Percentiles rank a stretch among this genome's conserved stretches.
These are phyloP conservation scores for Paramyrothecium roridum DNA, from an alignment of 2,329 filamentous ascomycete genomes.

Conservation along the genomic window DNA sequence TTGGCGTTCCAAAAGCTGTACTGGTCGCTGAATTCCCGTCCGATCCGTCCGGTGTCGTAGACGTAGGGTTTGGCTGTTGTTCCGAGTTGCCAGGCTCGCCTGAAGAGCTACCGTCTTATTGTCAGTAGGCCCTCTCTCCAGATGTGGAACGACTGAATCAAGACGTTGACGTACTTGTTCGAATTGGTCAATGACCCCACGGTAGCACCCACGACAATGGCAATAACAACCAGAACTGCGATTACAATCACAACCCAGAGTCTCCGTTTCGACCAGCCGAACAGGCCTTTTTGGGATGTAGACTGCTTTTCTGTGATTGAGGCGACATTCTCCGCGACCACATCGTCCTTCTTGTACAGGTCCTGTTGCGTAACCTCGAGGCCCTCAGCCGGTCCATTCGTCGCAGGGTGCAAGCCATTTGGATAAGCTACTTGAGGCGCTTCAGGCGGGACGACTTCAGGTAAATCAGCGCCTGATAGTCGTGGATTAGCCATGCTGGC, in stretches of 20 bases:
- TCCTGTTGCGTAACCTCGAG: background rate
- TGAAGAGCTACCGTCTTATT: background rate
- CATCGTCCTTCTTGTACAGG: background rate
- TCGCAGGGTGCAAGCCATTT: background rate
- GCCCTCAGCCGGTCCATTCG: background rate
- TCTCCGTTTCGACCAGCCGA: constrained; percentile 1
- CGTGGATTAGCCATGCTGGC: background rate
- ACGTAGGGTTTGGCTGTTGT: background rate
- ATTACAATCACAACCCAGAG: background rate
- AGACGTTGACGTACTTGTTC: background rate
- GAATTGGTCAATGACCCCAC: background rate
- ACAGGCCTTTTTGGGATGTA: background rate
- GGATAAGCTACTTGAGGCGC: background rate
- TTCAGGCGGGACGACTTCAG: background rate
- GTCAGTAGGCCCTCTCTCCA: background rate
- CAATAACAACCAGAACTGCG: background rate
- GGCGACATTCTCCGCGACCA: background rate
- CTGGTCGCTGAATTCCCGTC: background rate
- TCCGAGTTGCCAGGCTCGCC: background rate
- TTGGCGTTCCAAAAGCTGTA: constrained; percentile 2
- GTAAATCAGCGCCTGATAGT: background rate
- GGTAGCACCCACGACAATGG: background rate
- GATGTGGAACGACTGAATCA: no score
- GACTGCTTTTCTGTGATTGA: background rate
- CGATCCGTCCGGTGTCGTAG: background rate